Percentiles rank a stretch among this genome's conserved stretches.
These are phyloP conservation scores for Ophiostoma tasmaniense DNA, from an alignment of 2,329 filamentous ascomycete species.

Conservation along the genomic window DNA sequence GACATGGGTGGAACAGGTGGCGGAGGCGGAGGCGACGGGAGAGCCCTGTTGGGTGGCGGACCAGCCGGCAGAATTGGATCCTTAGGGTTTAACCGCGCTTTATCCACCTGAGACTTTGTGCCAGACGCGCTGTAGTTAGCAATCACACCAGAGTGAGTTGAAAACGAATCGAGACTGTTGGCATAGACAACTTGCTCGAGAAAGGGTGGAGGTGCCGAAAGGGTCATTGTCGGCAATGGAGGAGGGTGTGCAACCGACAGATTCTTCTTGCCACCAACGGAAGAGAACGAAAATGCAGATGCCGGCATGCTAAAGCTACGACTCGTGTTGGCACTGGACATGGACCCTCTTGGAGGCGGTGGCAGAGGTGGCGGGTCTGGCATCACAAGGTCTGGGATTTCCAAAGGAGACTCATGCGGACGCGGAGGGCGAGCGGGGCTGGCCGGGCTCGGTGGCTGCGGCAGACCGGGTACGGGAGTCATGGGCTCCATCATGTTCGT, in stretches of 20 bases:
- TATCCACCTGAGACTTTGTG: no score
- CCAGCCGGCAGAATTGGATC: constrained; percentile 25
- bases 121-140: background rate
- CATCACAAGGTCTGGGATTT: constrained; percentile 30
- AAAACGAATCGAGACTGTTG: constrained; percentile 5
- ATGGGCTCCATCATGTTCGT: constrained; percentile 15
- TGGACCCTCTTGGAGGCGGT: background rate
- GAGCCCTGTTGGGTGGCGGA: constrained; percentile 38
- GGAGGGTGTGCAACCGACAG: background rate
- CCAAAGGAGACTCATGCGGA: constrained; percentile 30
- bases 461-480: background rate
- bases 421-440: constrained; percentile 31
- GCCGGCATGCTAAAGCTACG: constrained; percentile 14
- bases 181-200: background rate
- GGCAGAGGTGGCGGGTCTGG: constrained; percentile 21
- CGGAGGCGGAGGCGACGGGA: constrained; percentile 30
- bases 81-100: background rate
- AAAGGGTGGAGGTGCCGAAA: background rate
- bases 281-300: background rate
- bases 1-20: constrained; percentile 20
- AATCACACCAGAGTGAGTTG: background rate
- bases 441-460: constrained; percentile 7
- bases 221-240: background rate
- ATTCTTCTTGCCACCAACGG: background rate
- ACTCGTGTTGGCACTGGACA: background rate